phyloP scores from a whole-genome alignment of 2,329 filamentous ascomycete genomes.

The Albophoma yamanashiensis region DNA sequence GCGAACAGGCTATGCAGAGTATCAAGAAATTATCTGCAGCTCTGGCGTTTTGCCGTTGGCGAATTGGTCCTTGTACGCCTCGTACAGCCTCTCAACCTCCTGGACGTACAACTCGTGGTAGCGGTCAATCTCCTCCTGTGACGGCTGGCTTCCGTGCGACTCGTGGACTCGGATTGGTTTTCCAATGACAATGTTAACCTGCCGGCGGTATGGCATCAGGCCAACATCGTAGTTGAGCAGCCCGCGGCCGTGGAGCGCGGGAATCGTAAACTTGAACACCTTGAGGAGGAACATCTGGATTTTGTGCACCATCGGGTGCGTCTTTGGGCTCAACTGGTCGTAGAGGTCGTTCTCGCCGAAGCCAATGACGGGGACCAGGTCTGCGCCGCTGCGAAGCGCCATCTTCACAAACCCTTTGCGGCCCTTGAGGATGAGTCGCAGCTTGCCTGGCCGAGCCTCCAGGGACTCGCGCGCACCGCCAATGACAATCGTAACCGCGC shows the following conservation, averaged over 20 bases:
- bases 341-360: slow-evolving; percentile 97
- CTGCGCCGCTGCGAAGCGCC: slow-evolving; percentile 83
- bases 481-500: slow-evolving; percentile 92
- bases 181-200: slow-evolving; percentile 84
- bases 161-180: slow-evolving; percentile 63
- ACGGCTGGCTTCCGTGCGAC: slow-evolving; percentile 46
- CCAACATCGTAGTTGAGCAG: slow-evolving; percentile 98
- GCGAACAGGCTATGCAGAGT: background rate
- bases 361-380: slow-evolving; percentile 81
- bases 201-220: slow-evolving; percentile 82
- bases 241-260: slow-evolving; percentile 79
- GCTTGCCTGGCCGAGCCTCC: slow-evolving; percentile 67
- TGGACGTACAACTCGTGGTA: slow-evolving; percentile 70
- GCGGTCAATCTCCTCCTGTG: slow-evolving; percentile 65
- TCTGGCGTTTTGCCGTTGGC: slow-evolving; percentile 51
- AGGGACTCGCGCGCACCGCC: slow-evolving; percentile 89
- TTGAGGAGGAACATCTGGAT: slow-evolving; percentile 78
- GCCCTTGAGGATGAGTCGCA: slow-evolving; percentile 69
- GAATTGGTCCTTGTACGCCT: slow-evolving; percentile 69
- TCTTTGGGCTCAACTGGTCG: slow-evolving; percentile 70
- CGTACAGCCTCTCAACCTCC: slow-evolving; percentile 65
- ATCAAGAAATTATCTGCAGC: slow-evolving; percentile 52
- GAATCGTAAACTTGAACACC: slow-evolving; percentile 83
- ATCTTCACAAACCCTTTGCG: slow-evolving; percentile 93
- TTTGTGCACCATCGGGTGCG: slow-evolving; percentile 70